Evolutionary conservation across 164 flowering plant species (phyloP), one percentile per base, ranked within the genome.

Genomic region (Berberis vulgaris): DNA sequence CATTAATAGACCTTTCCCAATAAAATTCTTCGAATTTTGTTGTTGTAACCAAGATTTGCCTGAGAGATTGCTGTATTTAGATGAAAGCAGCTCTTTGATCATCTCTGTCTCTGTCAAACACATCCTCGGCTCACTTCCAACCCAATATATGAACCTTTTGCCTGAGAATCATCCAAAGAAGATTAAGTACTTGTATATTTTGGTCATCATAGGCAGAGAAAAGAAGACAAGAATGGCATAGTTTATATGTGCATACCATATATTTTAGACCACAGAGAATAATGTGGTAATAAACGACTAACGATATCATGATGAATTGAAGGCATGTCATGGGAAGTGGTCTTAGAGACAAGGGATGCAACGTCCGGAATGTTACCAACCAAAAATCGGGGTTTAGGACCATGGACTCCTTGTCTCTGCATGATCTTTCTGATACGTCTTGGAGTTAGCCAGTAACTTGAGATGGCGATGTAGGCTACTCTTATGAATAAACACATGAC

Each of bases 331-430:
- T 71, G 59, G 10, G 92, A 71, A 63, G 87, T 86, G 41, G 96
- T 66, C 45, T 77, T 71, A 8, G 89, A 39, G 26, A 86, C 72
- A 11, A 93, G 74, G 2, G 89, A 59, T 4, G 91, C 76, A 77
- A 90, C 78, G 49, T 93, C 96, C 7, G 62, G 13, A 56, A 90
- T 72, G 79, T 93, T 93, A 7, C 98, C 98, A 11, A 81, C 73
- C 1, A 93, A 78, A 63, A 80, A 83, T 41, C 83, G 80, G 11
- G 96, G 91, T 69, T 84, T 80, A 2, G 98, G 98, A 69, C 98
- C 98, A 83, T 74, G 68, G 67, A 93, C 89, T n/a, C 97, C 97
- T 90, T 93, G 98, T 72, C 64, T 81, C 44, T 78, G 86, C 98
- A 93, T 93, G n/a, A 74, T 67, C 49, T 74, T 84, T 76, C 64